Evolutionary conservation across 2,329 filamentous ascomycete species (phyloP).

Genomic region (Epichloe coenophiala): DNA sequence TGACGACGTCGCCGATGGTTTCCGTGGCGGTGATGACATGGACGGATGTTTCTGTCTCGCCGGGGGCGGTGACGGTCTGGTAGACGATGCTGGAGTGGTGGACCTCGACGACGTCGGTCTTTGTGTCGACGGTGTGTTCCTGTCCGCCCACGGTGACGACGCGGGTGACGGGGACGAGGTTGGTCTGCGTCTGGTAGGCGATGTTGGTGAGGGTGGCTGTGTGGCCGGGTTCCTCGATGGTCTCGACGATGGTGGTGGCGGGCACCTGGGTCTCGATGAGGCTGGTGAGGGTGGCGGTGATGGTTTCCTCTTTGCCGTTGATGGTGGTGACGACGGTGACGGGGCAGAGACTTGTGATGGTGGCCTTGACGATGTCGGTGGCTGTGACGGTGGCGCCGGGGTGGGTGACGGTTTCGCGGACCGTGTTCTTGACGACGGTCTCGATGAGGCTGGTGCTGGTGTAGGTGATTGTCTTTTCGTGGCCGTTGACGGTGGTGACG

Average conservation of each 20-base stretch:
- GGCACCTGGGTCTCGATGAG: conserved; percentile 19
- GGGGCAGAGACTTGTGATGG: conserved; percentile 23
- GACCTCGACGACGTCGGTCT: conserved; percentile 16
- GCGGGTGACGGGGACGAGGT: conserved; percentile 18
- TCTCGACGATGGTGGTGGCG: conserved; percentile 23
- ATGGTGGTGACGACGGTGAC: conserved; percentile 30
- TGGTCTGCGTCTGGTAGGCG: conserved; percentile 27
- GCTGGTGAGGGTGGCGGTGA: conserved; percentile 24
- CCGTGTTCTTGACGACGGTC: conserved; percentile 18
- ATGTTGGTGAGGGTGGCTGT: conserved; percentile 8
- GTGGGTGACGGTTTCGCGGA: conserved; percentile 14
- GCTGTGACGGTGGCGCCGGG: conserved; percentile 6
- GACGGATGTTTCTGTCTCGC: conserved; percentile 19
- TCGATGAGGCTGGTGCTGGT: conserved; percentile 26
- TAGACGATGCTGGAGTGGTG: conserved; percentile 17
- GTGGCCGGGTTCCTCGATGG: conserved; percentile 4
- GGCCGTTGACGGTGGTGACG: conserved; percentile 29
- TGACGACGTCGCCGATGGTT: conserved; percentile 27
- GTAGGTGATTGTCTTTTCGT: conserved; percentile 21
- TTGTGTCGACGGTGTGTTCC: conserved; percentile 12
- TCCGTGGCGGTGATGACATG: conserved; percentile 27
- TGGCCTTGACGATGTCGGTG: conserved; percentile 20
- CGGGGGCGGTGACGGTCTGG: conserved; percentile 24
- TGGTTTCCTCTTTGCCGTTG: conserved; percentile 23
- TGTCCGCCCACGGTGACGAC: conserved; percentile 21